These are phyloP conservation scores for Hordeum pubiflorum DNA, from an alignment of 202 grass and related monocot species.

Conservation along the genomic window DNA sequence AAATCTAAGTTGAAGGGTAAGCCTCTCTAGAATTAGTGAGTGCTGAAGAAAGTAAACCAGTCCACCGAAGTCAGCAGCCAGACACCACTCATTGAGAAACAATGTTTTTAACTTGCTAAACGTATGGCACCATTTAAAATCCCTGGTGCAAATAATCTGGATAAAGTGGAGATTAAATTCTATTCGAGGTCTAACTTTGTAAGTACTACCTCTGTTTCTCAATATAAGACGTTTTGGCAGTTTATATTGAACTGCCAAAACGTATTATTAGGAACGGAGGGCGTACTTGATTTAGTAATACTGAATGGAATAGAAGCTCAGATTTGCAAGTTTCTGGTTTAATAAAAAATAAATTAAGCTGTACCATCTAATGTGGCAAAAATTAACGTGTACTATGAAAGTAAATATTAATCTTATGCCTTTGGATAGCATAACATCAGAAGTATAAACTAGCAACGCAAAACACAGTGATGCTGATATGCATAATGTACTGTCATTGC, in stretches of 20 bases:
- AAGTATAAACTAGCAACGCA: not conserved
- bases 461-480: not conserved
- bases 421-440: not conserved
- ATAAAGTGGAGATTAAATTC: not conserved
- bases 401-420: not conserved
- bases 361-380: not conserved
- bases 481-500: not conserved
- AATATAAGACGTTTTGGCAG: too few relatives aligned
- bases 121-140: constrained; percentile 6
- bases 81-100: constrained; percentile 25
- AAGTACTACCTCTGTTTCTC: not conserved
- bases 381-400: not conserved
- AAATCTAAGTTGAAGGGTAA: not conserved
- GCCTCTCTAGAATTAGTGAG: constrained; percentile 19
- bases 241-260: too few relatives aligned
- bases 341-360: not conserved
- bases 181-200: not conserved
- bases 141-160: constrained; percentile 10
- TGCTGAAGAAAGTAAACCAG: constrained; percentile 10
- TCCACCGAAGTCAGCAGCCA: not conserved
- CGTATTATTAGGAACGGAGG: too few relatives aligned
- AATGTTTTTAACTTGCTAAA: constrained; percentile 26
- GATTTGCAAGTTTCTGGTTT: not conserved
- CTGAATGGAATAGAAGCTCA: not conserved
- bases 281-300: not conserved